phyloP scores from a whole-genome alignment of 2,329 filamentous ascomycete species.

The Myriosclerotinia duriaeana region DNA sequence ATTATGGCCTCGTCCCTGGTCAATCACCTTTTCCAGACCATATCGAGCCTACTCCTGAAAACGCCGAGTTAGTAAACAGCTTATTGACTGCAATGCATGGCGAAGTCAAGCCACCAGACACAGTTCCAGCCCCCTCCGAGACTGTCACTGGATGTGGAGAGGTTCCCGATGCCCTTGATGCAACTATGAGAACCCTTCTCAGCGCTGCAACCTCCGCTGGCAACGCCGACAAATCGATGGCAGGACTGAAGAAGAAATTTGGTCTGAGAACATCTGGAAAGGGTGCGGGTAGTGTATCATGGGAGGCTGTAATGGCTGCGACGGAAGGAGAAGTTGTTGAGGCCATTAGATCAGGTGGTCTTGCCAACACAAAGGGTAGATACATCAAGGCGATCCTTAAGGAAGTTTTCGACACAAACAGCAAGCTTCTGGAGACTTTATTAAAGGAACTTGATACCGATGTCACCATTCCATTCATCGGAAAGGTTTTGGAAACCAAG shows the following conservation, averaged over 20 bases:
- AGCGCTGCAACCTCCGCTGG: constrained; percentile 52
- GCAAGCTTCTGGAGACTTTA: constrained; percentile 52
- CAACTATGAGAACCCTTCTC: constrained; percentile 53
- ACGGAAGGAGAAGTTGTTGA: constrained; percentile 61
- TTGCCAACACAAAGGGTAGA: constrained; percentile 68
- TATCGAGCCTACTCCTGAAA: constrained; percentile 60
- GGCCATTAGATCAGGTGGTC: constrained; percentile 68
- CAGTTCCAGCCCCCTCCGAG: constrained; percentile 67
- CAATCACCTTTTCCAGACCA: constrained; percentile 68
- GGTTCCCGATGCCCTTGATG: constrained; percentile 55
- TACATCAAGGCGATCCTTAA: constrained; percentile 73
- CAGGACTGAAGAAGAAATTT: constrained; percentile 62
- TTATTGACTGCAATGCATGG: constrained; percentile 68
- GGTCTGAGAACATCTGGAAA: constrained; percentile 61
- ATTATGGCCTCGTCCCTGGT: constrained; percentile 56
- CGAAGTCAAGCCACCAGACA: constrained; percentile 60
- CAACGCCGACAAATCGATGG: constrained; percentile 63
- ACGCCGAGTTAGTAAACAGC: constrained; percentile 67
- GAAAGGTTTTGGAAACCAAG: constrained; percentile 44
- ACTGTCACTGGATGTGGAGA: constrained; percentile 67
- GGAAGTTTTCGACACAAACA: constrained; percentile 69
- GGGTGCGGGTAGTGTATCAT: constrained; percentile 71
- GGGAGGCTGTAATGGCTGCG: constrained; percentile 66
- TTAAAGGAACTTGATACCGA: constrained; percentile 45
- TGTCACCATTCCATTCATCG: constrained; percentile 47